A percentile compares a stretch with the other conserved stretches of the same genome.
Conservation (phyloP, 805 yeast genomes). For the Starmerella ratchasimensis region DNA sequence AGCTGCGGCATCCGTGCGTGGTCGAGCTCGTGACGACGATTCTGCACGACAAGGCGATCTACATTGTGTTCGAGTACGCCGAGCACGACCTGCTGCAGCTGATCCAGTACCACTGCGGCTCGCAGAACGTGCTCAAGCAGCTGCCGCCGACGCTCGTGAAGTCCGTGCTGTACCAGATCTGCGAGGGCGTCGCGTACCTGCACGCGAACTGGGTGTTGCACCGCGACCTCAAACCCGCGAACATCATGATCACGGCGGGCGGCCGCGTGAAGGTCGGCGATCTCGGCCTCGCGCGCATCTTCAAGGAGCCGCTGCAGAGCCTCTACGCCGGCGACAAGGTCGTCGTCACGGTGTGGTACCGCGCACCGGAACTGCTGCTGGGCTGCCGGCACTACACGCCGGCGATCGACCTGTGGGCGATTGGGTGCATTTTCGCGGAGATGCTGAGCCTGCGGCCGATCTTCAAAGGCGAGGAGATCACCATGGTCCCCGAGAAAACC, state of each 20-base stretch:
- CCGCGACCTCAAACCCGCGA: slow-evolving; percentile 93
- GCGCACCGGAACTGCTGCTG: slow-evolving; percentile 83
- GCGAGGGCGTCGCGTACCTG: slow-evolving; percentile 78
- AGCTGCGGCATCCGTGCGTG: slow-evolving; percentile 64
- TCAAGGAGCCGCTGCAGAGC: slow-evolving; percentile 74
- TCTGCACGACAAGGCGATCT: slow-evolving; percentile 75
- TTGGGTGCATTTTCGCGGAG: slow-evolving; percentile 90
- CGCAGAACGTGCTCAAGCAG: slow-evolving; percentile 1
- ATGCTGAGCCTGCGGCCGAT: slow-evolving; percentile 77
- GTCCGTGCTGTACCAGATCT: slow-evolving; percentile 80
- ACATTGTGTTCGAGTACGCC: slow-evolving; percentile 91
- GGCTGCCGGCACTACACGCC: slow-evolving; percentile 91
- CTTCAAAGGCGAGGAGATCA: slow-evolving; percentile 95
- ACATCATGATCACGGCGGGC: slow-evolving; percentile 80
- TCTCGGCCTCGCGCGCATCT: slow-evolving; percentile 78
- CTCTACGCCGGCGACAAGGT: slow-evolving; percentile 87
- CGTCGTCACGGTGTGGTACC: slow-evolving; percentile 92
- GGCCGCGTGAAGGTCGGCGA: slow-evolving; percentile 96
- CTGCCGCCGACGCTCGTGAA: slow-evolving; percentile 67
- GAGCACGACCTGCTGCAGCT: slow-evolving; percentile 92
- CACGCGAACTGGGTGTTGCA: slow-evolving; percentile 96
- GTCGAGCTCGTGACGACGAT: slow-evolving; percentile 71
- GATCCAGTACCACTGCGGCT: slow-evolving; percentile 61
- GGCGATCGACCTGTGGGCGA: slow-evolving; percentile 89
- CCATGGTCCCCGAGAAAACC: slow-evolving; percentile 25